Base-by-base conservation (phyloP, 1,284 basidiomycete species). In the Neonothopanus nambi region DNA sequence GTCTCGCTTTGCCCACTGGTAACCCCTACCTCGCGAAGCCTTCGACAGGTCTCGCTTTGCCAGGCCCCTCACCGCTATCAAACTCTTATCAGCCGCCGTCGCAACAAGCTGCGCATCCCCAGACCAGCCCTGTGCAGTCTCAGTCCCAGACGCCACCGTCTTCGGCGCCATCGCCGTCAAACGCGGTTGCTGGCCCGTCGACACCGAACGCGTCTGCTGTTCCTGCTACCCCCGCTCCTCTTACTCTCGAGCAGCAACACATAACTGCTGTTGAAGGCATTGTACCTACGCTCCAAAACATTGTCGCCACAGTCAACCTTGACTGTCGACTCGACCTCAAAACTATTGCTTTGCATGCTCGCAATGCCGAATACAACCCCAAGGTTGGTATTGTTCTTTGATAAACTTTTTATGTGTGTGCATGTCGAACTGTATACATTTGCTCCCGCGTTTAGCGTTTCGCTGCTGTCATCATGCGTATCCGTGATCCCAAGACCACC, bases 381-480 rank as follows among this genome's bases (percentile, higher is more conserved):
- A 99, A 99, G 93, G 95, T 98, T 82, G 72, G 91, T 89, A 79
- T 68, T 61, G 61, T 66, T 71, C 62, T 63, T 63, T 70, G 66
- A 55, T 60, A 62, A 8, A 70, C 69, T 67, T 69, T 70, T 62
- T 58, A 52, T 63, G 64, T 41, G 41, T 72, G 70, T 78, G 76
- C 78, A 81, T 76, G 77, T 79, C 84, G 80, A 83, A 78, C 80
- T 80, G 40, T 66, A 70, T 79, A 68, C 69, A 74, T 75, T 76
- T 76, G 77, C 73, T 78, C 75, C n/a, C 77, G 74, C 72, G 64
- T 70, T 61, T 81, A 98, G 95, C 95, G 97, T 89, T 99, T 99
- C 77, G 97, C 97, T 61, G 97, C 97, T 57, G 97, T 99, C 61
- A 99, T 99, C 75, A 99, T 99, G 97, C 93, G 97, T 75, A 99